Evolutionary conservation across 768 basidiomycete species (phyloP).

Genomic region (Suillus tomentosus): DNA sequence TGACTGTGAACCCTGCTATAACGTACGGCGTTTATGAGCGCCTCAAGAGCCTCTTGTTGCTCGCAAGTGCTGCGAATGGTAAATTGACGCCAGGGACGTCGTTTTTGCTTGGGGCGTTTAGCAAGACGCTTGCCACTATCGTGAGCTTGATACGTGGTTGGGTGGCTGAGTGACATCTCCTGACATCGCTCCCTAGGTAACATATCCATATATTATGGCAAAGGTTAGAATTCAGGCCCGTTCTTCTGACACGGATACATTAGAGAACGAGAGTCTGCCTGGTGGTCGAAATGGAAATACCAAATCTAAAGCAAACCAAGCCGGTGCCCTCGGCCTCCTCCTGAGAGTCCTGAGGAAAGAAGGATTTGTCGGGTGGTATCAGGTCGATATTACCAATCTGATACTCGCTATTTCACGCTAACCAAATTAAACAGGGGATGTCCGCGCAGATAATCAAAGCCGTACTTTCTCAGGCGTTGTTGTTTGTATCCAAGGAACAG

Average conservation of each 20-base stretch:
- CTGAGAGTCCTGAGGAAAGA: constrained; percentile 68
- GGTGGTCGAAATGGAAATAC: not conserved
- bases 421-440: constrained; percentile 69
- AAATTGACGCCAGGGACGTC: constrained; percentile 79
- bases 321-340: constrained; percentile 80
- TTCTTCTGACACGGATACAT: constrained; percentile 52
- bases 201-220: constrained; percentile 95
- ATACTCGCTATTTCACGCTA: constrained; percentile 2
- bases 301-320: constrained; percentile 44
- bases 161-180: not conserved
- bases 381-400: constrained; percentile 48
- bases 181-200: constrained; percentile 56
- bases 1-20: constrained; percentile 97
- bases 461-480: constrained; percentile 89
- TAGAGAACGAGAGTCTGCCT: constrained; percentile 38
- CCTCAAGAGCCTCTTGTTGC: constrained; percentile 72
- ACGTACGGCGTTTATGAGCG: constrained; percentile 96
- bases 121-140: constrained; percentile 94
- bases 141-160: constrained; percentile 47
- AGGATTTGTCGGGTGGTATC: constrained; percentile 94
- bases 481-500: constrained; percentile 97
- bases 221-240: constrained; percentile 96
- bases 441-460: constrained; percentile 95
- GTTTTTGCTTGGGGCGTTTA: constrained; percentile 87
- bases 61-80: constrained; percentile 50